phyloP scores from a whole-genome alignment of 2,329 filamentous ascomycete genomes.

The Claviceps capensis region DNA sequence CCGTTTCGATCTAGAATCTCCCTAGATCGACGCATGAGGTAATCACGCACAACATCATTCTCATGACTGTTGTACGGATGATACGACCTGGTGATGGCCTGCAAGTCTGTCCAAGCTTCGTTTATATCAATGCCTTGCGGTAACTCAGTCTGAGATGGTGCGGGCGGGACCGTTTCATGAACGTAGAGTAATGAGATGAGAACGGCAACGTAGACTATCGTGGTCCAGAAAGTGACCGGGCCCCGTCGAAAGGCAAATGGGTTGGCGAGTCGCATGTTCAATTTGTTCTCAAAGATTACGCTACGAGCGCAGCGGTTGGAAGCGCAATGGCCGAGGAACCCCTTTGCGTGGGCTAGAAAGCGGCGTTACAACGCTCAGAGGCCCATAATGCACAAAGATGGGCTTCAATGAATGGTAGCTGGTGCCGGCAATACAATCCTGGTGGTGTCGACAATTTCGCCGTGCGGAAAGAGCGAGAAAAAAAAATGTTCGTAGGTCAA shows the following conservation, averaged over 20 bases:
- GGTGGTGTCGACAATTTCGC: background rate
- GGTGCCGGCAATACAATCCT: background rate
- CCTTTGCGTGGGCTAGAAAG: background rate
- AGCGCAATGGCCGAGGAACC: background rate
- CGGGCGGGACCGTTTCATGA: constrained; percentile 61
- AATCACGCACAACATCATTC: constrained; percentile 70
- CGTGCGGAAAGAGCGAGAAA: background rate
- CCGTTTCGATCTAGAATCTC: constrained; percentile 53
- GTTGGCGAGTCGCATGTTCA: constrained; percentile 25
- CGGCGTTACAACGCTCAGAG: background rate
- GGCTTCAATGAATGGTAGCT: background rate
- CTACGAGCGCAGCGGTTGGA: background rate
- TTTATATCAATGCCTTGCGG: constrained; percentile 59
- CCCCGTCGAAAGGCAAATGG: constrained; percentile 65
- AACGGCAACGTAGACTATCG: constrained; percentile 63
- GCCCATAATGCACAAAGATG: background rate
- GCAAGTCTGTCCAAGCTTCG: constrained; percentile 76
- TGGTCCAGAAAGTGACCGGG: constrained; percentile 70
- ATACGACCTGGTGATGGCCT: constrained; percentile 57
- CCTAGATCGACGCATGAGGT: constrained; percentile 57
- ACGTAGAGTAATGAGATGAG: constrained; percentile 58
- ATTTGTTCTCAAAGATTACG: background rate
- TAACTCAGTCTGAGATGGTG: constrained; percentile 37
- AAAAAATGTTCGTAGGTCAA: background rate
- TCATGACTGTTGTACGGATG: constrained; percentile 80